These are phyloP conservation scores for Xanthoparmelia taractica DNA, from an alignment of 495 filamentous ascomycete genomes.

Conservation along the genomic window DNA sequence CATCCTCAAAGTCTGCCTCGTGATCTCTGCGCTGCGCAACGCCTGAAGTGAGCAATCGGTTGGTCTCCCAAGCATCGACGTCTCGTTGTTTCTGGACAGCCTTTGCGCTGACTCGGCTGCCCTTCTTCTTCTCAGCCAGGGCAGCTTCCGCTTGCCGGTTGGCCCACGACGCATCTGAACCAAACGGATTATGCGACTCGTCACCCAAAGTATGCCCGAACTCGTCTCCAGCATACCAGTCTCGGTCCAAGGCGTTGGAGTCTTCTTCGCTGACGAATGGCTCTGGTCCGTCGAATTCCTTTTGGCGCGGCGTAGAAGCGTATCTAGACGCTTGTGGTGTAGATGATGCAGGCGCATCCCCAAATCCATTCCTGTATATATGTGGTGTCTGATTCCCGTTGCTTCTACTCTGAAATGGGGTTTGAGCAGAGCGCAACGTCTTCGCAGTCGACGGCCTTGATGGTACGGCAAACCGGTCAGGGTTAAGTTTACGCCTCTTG, in stretches of 20 bases:
- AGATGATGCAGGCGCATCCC: constrained; percentile 32
- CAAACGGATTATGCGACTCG: constrained; percentile 63
- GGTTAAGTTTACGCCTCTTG: constrained; percentile 56
- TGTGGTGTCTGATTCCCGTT: constrained; percentile 30
- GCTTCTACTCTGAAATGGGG: constrained; percentile 30
- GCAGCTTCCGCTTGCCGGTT: constrained; percentile 66
- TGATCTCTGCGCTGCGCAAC: constrained; percentile 85
- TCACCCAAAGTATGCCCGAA: constrained; percentile 71
- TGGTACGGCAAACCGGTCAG: constrained; percentile 47
- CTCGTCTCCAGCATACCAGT: constrained; percentile 81
- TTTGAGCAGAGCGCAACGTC: constrained; percentile 23
- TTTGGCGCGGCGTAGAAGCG: constrained; percentile 41
- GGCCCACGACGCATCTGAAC: constrained; percentile 57
- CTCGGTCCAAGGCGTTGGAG: constrained; percentile 66
- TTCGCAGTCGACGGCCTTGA: constrained; percentile 43
- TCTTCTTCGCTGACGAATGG: constrained; percentile 39
- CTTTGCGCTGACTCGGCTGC: constrained; percentile 59
- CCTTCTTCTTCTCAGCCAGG: constrained; percentile 65
- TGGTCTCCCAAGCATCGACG: constrained; percentile 95
- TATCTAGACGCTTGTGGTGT: constrained; percentile 43
- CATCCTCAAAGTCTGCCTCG: constrained; percentile 77
- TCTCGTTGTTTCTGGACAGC: constrained; percentile 83
- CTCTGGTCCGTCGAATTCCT: constrained; percentile 48
- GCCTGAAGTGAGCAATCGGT: constrained; percentile 94
- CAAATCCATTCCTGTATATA: constrained; percentile 24